Percentiles rank a stretch among this genome's conserved stretches.
Conservation (phyloP, 2,329 filamentous ascomycete genomes). For the Epichloe sibirici region DNA sequence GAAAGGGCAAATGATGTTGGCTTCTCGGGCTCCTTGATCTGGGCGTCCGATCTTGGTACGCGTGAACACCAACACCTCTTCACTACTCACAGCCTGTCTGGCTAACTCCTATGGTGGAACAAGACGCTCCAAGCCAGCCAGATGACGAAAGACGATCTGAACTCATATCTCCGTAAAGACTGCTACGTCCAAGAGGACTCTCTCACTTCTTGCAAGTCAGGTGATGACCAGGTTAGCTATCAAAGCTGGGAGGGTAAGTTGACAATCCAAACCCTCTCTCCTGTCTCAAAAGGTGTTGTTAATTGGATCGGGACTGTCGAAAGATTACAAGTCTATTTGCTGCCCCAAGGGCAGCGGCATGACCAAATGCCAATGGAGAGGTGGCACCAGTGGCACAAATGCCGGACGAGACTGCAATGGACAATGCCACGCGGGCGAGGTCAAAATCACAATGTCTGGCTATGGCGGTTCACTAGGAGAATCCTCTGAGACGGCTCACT, state of each 20-base stretch:
- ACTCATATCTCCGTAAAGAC: background rate
- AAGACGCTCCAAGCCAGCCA: background rate
- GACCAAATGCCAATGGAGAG: slow-evolving; percentile 7
- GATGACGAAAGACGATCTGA: background rate
- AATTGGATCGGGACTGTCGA: background rate
- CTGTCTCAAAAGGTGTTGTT: background rate
- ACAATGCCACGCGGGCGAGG: slow-evolving; percentile 8
- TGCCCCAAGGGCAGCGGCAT: slow-evolving; percentile 5
- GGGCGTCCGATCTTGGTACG: slow-evolving; percentile 11
- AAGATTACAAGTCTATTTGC: slow-evolving; percentile 4
- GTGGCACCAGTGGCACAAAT: background rate
- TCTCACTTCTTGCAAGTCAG: background rate
- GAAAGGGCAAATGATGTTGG: slow-evolving; percentile 9
- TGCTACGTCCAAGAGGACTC: slow-evolving; percentile 1
- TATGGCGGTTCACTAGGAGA: slow-evolving; percentile 2
- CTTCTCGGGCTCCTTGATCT: slow-evolving; percentile 11
- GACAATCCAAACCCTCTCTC: background rate
- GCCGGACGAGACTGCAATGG: slow-evolving; percentile 7
- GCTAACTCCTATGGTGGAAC: background rate
- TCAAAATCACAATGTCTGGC: slow-evolving; percentile 4
- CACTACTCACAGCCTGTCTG: background rate
- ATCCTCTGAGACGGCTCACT: background rate
- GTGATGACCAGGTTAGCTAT: background rate
- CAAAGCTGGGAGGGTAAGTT: background rate
- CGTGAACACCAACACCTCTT: background rate